phyloP scores from a whole-genome alignment of 495 filamentous ascomycete species.

The Penicillium bovifimosum region DNA sequence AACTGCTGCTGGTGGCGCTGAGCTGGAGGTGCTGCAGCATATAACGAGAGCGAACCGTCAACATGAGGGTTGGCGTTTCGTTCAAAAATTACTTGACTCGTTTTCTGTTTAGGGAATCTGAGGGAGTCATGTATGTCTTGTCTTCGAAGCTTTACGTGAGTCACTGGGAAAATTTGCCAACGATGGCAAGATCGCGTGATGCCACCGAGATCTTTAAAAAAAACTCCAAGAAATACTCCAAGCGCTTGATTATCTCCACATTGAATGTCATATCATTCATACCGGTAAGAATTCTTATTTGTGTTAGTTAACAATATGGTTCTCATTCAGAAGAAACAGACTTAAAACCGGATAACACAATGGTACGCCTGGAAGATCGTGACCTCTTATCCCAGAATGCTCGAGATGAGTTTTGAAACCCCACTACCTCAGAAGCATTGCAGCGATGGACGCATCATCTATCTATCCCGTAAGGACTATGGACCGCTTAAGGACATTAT shows the following conservation, averaged over 20 bases:
- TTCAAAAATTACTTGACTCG: slow-evolving; percentile 26
- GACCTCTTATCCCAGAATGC: slow-evolving; percentile 15
- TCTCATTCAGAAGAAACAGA: slow-evolving; percentile 2
- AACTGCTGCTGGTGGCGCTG: slow-evolving; percentile 14
- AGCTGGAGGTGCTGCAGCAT: slow-evolving; percentile 14
- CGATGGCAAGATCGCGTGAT: slow-evolving; percentile 2
- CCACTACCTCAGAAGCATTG: slow-evolving; percentile 16
- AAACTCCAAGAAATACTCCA: slow-evolving; percentile 12
- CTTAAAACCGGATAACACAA: slow-evolving; percentile 14
- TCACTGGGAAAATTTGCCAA: neutral
- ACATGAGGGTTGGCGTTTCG: slow-evolving; percentile 27
- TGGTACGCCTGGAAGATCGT: slow-evolving; percentile 16
- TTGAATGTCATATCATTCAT: slow-evolving; percentile 14
- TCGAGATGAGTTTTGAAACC: slow-evolving; percentile 17
- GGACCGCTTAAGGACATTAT: slow-evolving; percentile 5
- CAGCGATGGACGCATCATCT: slow-evolving; percentile 14
- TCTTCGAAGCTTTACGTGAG: slow-evolving; percentile 18
- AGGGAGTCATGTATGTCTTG: slow-evolving; percentile 26
- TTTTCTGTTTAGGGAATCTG: slow-evolving; percentile 23
- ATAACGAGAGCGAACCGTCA: slow-evolving; percentile 35
- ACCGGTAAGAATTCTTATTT: slow-evolving; percentile 8
- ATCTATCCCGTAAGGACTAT: slow-evolving; percentile 17
- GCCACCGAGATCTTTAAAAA: slow-evolving; percentile 11
- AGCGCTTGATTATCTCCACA: slow-evolving; percentile 14
- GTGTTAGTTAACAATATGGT: slow-evolving; percentile 3